These are phyloP conservation scores for Jaltomata sinuosa DNA, from an alignment of 257 asterid species.

Conservation along the genomic window DNA sequence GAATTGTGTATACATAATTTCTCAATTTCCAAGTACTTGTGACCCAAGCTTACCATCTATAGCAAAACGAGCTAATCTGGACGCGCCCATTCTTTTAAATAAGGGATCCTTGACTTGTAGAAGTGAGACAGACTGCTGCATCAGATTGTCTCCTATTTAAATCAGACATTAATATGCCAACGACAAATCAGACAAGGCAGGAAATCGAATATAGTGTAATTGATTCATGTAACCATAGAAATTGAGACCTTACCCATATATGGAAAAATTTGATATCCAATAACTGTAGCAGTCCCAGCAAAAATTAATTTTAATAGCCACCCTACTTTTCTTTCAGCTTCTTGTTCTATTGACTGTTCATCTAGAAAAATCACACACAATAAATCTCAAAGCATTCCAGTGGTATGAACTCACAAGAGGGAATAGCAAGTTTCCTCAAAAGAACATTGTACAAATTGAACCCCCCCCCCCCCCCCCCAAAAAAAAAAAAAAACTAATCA, in stretches of 20 bases:
- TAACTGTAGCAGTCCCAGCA: slow-evolving; percentile 67
- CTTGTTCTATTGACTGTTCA: slow-evolving; percentile 64
- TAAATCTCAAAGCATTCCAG: not conserved
- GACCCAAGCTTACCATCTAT: slow-evolving; percentile 55
- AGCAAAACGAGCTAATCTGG: slow-evolving; percentile 91
- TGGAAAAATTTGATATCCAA: slow-evolving; percentile 78
- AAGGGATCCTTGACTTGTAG: slow-evolving; percentile 89
- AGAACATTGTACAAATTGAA: not conserved
- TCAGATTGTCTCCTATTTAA: slow-evolving; percentile 68
- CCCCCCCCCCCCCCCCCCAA: too few relatives aligned
- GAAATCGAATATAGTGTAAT: not conserved
- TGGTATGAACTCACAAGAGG: not conserved
- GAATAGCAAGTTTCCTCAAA: not conserved
- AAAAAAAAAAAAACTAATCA: not conserved
- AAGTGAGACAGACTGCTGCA: slow-evolving; percentile 86
- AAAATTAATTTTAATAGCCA: slow-evolving; percentile 73
- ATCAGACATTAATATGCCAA: slow-evolving; percentile 5
- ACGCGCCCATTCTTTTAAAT: slow-evolving; percentile 96
- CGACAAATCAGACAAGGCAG: not conserved
- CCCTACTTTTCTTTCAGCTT: slow-evolving; percentile 90
- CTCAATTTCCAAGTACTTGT: not conserved
- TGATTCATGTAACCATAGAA: not conserved
- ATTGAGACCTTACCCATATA: slow-evolving; percentile 61
- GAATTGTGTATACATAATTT: not conserved
- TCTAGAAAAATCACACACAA: slow-evolving; percentile 18